A percentile compares a stretch with the other conserved stretches of the same genome.
These are phyloP conservation scores for Dillenia suffruticosa DNA, from an alignment of 164 flowering plant species.

Conservation along the genomic window DNA sequence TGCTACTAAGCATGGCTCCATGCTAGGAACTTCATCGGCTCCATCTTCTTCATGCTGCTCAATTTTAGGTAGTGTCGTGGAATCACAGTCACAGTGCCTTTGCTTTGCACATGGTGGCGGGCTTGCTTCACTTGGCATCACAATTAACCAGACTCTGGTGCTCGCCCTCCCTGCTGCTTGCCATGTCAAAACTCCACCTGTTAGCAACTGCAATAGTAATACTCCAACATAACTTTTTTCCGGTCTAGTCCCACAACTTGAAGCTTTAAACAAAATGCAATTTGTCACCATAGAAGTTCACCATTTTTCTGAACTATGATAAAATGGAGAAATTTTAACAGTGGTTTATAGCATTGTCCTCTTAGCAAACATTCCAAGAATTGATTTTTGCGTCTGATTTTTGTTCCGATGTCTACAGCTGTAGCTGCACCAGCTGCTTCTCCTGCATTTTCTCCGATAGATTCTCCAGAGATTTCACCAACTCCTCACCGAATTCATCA, in stretches of 20 bases:
- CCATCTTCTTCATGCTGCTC: slow-evolving; percentile 32
- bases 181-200: slow-evolving; percentile 24
- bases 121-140: slow-evolving; percentile 17
- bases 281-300: too few relatives aligned
- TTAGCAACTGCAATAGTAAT: slow-evolving; percentile 24
- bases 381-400: too few relatives aligned
- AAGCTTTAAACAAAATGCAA: neutral
- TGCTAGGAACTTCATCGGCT: slow-evolving; percentile 26
- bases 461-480: neutral
- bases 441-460: slow-evolving; percentile 6
- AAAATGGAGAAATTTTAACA: too few relatives aligned
- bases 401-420: neutral
- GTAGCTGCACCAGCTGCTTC: slow-evolving; percentile 16
- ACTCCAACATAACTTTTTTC: neutral
- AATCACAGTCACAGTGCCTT: slow-evolving; percentile 28
- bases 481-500: slow-evolving; percentile 9
- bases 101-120: slow-evolving; percentile 24
- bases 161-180: slow-evolving; percentile 34
- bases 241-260: neutral
- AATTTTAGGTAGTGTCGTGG: slow-evolving; percentile 19
- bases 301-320: too few relatives aligned
- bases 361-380: too few relatives aligned
- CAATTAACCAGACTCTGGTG: slow-evolving; percentile 25
- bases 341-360: too few relatives aligned
- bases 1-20: slow-evolving; percentile 25